Evolutionary conservation across 2,329 filamentous ascomycete genomes (phyloP), one percentile per base, ranked within the genome.

Genomic region (Ophiostoma triangulosporum): DNA sequence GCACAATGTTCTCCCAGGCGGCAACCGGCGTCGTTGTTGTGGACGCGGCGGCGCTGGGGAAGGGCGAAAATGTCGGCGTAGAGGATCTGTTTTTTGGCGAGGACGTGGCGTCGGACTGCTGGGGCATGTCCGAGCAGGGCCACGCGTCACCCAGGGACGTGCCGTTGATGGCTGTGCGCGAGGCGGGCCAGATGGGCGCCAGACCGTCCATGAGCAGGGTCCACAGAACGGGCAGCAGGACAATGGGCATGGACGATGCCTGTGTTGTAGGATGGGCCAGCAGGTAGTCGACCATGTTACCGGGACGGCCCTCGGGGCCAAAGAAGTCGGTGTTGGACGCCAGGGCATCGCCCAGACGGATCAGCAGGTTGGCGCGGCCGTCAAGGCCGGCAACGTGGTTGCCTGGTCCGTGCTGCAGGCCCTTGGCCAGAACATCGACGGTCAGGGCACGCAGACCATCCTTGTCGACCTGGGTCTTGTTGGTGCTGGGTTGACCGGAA

Each of bases 281-380:
- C n/a, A 97, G 80, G 65, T 95, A 90, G 67, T 97, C 91, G 57
- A 97, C 81, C 82, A 98, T 89, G 66, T 95, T 94, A 60, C 93
- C 93, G 11, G 93, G 93, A 55, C 93, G 78, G 51, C 84, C 86
- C 64, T 90, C 82, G 1, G 78, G 75, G 24, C 91, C 91, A 67
- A 96, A 98, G 61, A 88, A 84, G 50, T 93, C 84, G 55, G 80
- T 75, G 64, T 91, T 89, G 58, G 83, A 77, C 3, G 74, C 71
- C 53, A 98, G 70, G 5, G 91, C 90, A 58, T 83, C 76, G 12
- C 81, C 81, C 1, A 98, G 75, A 50, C 84, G 77, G 38, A 87
- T 75, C 38, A 98, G 72, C 46, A 98, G 76, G 17, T 84, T 83
- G 4, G 89, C 83, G 54, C 93, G 81, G 46, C 91, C 91, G 64